These are phyloP conservation scores for Fusarium incarnatum DNA, from an alignment of 2,329 filamentous ascomycete species.

Conservation along the genomic window DNA sequence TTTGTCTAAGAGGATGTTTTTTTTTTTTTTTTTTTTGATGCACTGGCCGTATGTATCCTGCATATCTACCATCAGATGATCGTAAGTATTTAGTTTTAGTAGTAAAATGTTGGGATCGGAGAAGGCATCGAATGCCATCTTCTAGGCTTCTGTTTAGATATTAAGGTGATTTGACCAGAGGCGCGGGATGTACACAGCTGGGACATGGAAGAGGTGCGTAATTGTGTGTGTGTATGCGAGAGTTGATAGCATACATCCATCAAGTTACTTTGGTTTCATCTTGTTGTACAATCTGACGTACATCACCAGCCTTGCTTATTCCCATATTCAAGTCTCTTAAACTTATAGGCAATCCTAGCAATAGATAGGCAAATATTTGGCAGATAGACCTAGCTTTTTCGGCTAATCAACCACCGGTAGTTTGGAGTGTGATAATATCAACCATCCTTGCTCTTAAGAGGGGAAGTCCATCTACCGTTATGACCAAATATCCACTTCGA, in stretches of 20 bases:
- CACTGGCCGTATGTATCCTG: neutral
- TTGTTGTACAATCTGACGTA: neutral
- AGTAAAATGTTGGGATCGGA: neutral
- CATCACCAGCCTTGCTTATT: neutral
- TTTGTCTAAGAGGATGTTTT: neutral
- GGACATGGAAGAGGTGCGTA: neutral
- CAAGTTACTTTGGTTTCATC: neutral
- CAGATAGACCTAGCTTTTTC: neutral
- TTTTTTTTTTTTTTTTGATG: neutral
- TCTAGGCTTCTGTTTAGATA: neutral
- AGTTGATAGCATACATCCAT: neutral
- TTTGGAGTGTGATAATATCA: slow-evolving; percentile 3
- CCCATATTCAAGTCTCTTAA: neutral
- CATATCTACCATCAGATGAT: neutral
- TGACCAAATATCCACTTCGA: slow-evolving; percentile 17
- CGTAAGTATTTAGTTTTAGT: neutral
- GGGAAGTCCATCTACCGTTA: neutral
- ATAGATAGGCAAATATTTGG: neutral
- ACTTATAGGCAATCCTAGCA: neutral
- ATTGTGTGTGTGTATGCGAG: neutral
- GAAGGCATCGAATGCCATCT: neutral
- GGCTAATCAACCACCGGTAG: slow-evolving; percentile 9
- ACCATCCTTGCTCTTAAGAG: slow-evolving; percentile 25
- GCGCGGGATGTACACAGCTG: neutral
- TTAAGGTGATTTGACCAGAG: neutral